Evolutionary conservation across 352 stramenopile species (phyloP).

Genomic region (Globisporangium spiculum): DNA sequence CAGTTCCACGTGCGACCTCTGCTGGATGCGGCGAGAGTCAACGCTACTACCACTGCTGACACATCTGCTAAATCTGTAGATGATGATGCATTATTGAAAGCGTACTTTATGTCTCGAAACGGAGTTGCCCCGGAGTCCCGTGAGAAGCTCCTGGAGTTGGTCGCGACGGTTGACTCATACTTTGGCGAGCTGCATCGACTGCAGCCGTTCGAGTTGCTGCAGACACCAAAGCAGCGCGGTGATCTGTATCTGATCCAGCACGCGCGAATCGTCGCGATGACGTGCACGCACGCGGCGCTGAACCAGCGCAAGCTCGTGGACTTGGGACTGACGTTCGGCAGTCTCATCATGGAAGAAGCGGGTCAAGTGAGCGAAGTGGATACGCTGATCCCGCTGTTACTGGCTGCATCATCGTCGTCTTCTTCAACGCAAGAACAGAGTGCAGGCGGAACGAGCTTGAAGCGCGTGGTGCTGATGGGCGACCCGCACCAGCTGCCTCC

Average conservation of each 20-base stretch:
- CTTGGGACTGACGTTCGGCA: conserved; percentile 81
- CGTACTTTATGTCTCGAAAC: conserved; percentile 44
- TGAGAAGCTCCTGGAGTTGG: conserved; percentile 42
- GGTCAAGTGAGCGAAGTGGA: conserved; percentile 94
- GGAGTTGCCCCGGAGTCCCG: conserved; percentile 19
- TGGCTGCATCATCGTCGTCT: conserved; percentile 52
- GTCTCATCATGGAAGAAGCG: conserved; percentile 95
- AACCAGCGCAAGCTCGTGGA: conserved; percentile 81
- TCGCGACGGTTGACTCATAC: conserved; percentile 75
- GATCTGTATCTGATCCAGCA: conserved; percentile 97
- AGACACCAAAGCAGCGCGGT: conserved; percentile 84
- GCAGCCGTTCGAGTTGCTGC: conserved; percentile 94
- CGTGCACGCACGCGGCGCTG: conserved; percentile 93
- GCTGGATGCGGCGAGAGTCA: conserved; percentile 44
- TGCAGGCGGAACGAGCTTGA: conserved; percentile 44
- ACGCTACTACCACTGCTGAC: background rate
- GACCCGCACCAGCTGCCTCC: conserved; percentile 93
- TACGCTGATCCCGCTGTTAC: conserved; percentile 88
- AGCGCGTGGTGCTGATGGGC: conserved; percentile 94
- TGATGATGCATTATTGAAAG: conserved; percentile 21
- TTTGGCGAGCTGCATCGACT: conserved; percentile 93
- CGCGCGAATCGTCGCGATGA: conserved; percentile 94
- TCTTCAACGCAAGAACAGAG: conserved; percentile 13
- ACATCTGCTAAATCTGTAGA: conserved; percentile 7
- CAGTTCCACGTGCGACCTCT: conserved; percentile 85